Evolutionary conservation across 2,329 filamentous ascomycete genomes (phyloP).

Genomic region (Nigrograna mackinnonii): DNA sequence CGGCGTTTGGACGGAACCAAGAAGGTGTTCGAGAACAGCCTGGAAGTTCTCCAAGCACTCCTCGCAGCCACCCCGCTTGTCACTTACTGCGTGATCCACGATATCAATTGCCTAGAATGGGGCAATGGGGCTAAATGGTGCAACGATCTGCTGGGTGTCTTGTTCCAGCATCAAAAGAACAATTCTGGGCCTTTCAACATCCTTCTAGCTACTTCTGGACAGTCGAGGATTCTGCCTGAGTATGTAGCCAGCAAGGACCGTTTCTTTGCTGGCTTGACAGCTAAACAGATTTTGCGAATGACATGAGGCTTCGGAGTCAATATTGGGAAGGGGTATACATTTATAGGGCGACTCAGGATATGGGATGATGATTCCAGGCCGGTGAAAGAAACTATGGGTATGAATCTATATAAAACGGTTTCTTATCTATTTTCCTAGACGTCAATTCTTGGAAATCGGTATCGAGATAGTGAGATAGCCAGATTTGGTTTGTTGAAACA

Average conservation of each 20-base stretch:
- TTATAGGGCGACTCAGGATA: no score
- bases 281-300: no score
- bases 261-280: no score
- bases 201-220: slow-evolving; percentile 1
- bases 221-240: slow-evolving; percentile 1
- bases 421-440: no score
- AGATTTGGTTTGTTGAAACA: no score
- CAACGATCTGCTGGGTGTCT: background rate
- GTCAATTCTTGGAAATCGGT: no score
- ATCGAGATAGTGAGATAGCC: no score
- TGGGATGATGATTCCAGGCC: no score
- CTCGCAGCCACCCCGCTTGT: slow-evolving; percentile 1
- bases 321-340: no score
- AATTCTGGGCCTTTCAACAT: background rate
- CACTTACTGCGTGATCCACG: slow-evolving; percentile 2
- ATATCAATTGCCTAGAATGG: slow-evolving; percentile 2
- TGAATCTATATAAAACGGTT: no score
- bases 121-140: background rate
- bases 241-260: background rate
- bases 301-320: no score
- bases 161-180: background rate
- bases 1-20: background rate
- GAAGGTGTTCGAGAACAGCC: background rate
- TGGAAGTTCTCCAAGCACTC: background rate
- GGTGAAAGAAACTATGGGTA: no score